These are phyloP conservation scores for Saccharomyces pastorianus DNA, from an alignment of 1,139 yeast species.

Conservation along the genomic window DNA sequence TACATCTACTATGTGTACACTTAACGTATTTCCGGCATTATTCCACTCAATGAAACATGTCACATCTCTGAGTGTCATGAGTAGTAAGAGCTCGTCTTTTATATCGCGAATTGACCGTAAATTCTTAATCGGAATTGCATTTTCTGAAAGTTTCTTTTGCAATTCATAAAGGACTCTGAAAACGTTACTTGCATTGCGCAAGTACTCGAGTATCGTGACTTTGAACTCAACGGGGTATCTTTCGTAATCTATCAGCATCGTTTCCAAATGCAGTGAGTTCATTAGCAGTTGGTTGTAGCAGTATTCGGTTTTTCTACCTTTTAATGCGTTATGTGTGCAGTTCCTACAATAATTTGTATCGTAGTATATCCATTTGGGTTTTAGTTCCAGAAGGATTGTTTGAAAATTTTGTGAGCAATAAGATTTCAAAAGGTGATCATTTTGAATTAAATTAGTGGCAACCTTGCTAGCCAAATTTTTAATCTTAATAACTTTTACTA, in stretches of 20 bases:
- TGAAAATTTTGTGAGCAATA: constrained; percentile 6
- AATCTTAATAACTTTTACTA: constrained; percentile 14
- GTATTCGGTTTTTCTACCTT: constrained; percentile 16
- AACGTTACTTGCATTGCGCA: constrained; percentile 15
- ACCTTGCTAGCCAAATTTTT: constrained; percentile 12
- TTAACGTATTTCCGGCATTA: constrained; percentile 1
- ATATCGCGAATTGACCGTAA: constrained; percentile 8
- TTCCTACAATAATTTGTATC: constrained; percentile 23
- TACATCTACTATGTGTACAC: constrained; percentile 23
- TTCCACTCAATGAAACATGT: constrained; percentile 27
- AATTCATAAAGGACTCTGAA: constrained; percentile 12
- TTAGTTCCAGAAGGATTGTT: constrained; percentile 22
- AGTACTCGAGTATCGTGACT: constrained; percentile 12
- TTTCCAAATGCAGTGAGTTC: constrained; percentile 8
- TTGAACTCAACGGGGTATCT: constrained; percentile 13
- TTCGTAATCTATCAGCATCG: constrained; percentile 5
- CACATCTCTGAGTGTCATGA: constrained; percentile 30
- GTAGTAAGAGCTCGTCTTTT: constrained; percentile 9
- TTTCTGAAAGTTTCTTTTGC: constrained; percentile 12
- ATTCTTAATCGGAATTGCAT: not conserved
- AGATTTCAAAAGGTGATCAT: constrained; percentile 25
- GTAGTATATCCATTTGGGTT: constrained; percentile 29
- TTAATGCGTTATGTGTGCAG: constrained; percentile 24
- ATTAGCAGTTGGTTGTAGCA: constrained; percentile 18
- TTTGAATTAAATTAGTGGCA: constrained; percentile 1